Evolutionary conservation across 345 rosid genomes (phyloP), one percentile per base, ranked within the genome.

Genomic region (Excoecaria cochinchinensis): DNA sequence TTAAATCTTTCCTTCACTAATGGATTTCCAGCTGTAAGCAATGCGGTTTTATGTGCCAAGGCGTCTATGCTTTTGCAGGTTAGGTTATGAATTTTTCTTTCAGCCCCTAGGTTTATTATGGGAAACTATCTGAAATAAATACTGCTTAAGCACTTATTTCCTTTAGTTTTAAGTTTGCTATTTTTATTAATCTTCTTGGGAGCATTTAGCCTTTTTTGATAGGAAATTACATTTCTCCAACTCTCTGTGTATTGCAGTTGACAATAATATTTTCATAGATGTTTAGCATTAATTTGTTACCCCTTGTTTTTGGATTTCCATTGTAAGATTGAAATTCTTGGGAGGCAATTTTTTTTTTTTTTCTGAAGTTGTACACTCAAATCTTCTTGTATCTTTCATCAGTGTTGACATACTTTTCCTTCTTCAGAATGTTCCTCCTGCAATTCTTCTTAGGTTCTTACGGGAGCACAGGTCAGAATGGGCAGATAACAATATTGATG

Each of bases 21-120:
- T 85, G 99, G 98, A 60, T 96, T 93, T 84, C 80, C 91, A 60
- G 81, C 97, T 79, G 93, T 96, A 53, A 90, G 89, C 82, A 93
- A 74, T 74, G 90, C 94, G 0, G 92, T 96, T 56, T 77, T 96
- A 73, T 93, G 99, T 36, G 99, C 99, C 52, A 93, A 91, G 76
- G 99, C 99, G 53, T 96, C 99, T 0, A 96, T 96, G 99, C 97
- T 96, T 60, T 86, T 96, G 80, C 98, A 93, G 97, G 99, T 92
- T 5, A n/a, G 82, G 31, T 31, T 50, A 47, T 79, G 17, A 73
- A 25, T 47, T 69, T 42, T 68, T 46, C 58, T 70, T 55, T 46
- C 31, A 36, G 15, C 16, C 46, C 52, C 0, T n/a, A 10, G 10
- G 15, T n/a, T 62, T 50, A 39, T 17, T 19, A 15, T 52, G 46